Percentiles rank a stretch among this genome's conserved stretches.
phyloP scores from a whole-genome alignment of 148 eudicot species.

The Silene conica region DNA sequence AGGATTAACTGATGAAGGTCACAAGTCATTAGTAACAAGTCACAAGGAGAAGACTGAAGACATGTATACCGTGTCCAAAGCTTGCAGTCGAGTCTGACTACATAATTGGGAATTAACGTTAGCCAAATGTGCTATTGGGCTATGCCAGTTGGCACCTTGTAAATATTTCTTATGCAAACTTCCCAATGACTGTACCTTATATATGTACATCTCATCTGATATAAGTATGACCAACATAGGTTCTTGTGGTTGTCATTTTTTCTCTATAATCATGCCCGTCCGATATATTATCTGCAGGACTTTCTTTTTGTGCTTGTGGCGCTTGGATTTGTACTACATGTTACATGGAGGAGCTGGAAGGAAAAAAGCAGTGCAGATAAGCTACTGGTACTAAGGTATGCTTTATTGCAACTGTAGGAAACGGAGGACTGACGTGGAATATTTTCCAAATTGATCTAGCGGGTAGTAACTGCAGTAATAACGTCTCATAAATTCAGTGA shows the following conservation, averaged over 20 bases:
- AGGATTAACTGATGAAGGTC: no score
- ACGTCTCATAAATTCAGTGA: neutral
- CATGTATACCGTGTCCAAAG: no score
- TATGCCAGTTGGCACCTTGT: no score
- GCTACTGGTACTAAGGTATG: constrained; percentile 1
- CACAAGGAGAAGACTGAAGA: no score
- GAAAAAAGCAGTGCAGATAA: neutral
- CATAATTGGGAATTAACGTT: no score
- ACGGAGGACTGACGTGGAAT: neutral
- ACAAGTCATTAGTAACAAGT: no score
- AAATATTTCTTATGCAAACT: no score
- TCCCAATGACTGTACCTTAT: neutral
- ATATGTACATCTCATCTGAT: neutral
- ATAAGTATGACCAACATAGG: neutral
- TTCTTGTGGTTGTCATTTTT: neutral
- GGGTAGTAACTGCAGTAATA: neutral
- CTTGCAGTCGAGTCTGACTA: no score
- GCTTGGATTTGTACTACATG: no score
- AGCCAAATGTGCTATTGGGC: no score
- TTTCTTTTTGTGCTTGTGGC: neutral
- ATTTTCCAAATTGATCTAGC: neutral
- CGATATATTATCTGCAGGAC: neutral
- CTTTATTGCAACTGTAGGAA: neutral
- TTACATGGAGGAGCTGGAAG: no score
- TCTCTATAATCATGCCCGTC: neutral